Percentiles rank a stretch among this genome's conserved stretches.
phyloP scores from a whole-genome alignment of 2,329 filamentous ascomycete genomes.

The Trichoderma harzianum region DNA sequence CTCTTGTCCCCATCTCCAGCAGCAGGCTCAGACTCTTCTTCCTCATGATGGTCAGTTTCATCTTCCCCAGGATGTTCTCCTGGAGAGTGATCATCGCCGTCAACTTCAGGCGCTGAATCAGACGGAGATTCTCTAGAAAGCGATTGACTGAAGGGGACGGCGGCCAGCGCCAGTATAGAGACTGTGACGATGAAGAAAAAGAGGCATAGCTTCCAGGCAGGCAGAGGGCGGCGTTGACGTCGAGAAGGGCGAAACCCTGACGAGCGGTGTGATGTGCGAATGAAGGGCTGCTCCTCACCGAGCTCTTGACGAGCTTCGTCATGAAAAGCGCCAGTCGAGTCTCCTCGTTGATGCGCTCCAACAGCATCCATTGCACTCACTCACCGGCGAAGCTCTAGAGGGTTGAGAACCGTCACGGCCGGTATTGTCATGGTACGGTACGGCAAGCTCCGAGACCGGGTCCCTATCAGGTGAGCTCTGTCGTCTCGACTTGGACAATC shows the following conservation, averaged over 20 bases:
- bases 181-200: conserved; percentile 25
- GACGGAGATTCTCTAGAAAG: background rate
- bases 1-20: background rate
- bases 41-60: background rate
- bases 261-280: background rate
- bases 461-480: background rate
- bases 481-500: background rate
- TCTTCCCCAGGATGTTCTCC: background rate
- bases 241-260: background rate
- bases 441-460: background rate
- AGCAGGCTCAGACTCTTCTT: conserved; percentile 10
- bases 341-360: background rate
- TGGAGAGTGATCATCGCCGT: background rate
- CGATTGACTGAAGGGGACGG: conserved; percentile 22
- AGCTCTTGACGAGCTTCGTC: background rate
- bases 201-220: conserved; percentile 19
- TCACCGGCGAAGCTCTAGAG: background rate
- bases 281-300: conserved; percentile 12
- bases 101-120: background rate
- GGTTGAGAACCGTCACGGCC: background rate
- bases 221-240: background rate
- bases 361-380: conserved; percentile 6
- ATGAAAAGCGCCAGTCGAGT: background rate
- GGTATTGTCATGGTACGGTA: background rate
- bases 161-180: conserved; percentile 25